Conservation (phyloP, 176 grass and related monocot genomes). For the Miscanthus lutarioriparius region DNA sequence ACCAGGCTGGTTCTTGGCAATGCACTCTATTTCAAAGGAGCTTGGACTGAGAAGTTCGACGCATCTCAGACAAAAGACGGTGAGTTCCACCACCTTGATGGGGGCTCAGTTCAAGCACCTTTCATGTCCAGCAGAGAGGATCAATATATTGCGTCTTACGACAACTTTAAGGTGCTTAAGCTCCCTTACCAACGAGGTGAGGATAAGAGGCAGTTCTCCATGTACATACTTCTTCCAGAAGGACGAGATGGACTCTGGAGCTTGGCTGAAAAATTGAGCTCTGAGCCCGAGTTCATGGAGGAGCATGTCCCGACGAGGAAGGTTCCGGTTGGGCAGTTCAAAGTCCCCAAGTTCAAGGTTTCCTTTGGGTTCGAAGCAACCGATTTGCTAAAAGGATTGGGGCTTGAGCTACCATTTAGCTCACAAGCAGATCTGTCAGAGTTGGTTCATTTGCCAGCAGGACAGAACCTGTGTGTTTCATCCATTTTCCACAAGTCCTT, state of each 20-base stretch:
- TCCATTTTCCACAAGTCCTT: slow-evolving; percentile 71
- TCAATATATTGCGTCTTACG: slow-evolving; percentile 42
- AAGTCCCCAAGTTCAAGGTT: slow-evolving; percentile 79
- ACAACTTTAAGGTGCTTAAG: slow-evolving; percentile 58
- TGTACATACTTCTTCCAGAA: slow-evolving; percentile 73
- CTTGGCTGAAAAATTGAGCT: slow-evolving; percentile 53
- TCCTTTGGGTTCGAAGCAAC: slow-evolving; percentile 63
- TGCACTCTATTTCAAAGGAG: slow-evolving; percentile 76
- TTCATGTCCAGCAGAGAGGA: slow-evolving; percentile 64
- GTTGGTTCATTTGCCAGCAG: slow-evolving; percentile 43
- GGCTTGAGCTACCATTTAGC: slow-evolving; percentile 54
- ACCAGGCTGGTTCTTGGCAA: slow-evolving; percentile 67
- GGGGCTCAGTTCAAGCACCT: slow-evolving; percentile 47
- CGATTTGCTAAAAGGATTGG: slow-evolving; percentile 50
- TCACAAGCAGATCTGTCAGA: slow-evolving; percentile 51
- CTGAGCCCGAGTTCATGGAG: slow-evolving; percentile 51
- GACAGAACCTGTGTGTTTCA: slow-evolving; percentile 45
- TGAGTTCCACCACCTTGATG: slow-evolving; percentile 58
- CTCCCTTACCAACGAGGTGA: slow-evolving; percentile 66
- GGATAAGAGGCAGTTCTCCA: slow-evolving; percentile 73
- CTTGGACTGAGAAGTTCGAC: slow-evolving; percentile 70
- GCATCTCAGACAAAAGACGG: slow-evolving; percentile 42
- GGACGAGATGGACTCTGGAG: slow-evolving; percentile 52
- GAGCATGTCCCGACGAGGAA: slow-evolving; percentile 39
- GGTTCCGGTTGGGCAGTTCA: slow-evolving; percentile 55